Evolutionary conservation across 2,329 filamentous ascomycete genomes (phyloP), one percentile per base, ranked within the genome.

Genomic region (Fusarium pseudoanthophilum): DNA sequence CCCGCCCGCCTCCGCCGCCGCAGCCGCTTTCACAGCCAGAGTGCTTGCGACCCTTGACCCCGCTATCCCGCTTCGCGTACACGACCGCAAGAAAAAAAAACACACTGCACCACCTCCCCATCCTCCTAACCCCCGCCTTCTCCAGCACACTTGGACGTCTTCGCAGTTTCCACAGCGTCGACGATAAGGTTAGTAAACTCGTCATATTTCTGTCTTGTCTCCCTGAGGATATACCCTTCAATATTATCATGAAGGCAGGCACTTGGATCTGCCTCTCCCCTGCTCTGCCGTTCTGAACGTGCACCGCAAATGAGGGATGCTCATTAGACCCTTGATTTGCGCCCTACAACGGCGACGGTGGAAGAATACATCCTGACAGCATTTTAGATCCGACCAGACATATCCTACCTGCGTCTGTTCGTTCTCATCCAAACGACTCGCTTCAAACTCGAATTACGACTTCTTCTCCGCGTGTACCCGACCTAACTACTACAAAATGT

Each of bases 401-500:
- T 42, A 53, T 43, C 26, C 36, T 56, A 49, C 26, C 26, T 49
- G 45, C 60, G 64, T 60, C 56, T 67, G 59, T 58, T 65, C 43
- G 64, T 51, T 57, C 34, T 53, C 39, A 46, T 61, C 49, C 58
- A 53, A 58, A 61, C 67, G 56, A 48, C 60, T 30, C 42, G 40
- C 53, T 65, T 60, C 45, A 56, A 60, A 55, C 37, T 66, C 72
- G 71, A 67, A 64, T 59, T 60, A 56, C 59, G 57, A 64, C 60
- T 70, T 36, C 26, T 30, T 56, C 64, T 56, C 60, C 63, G 49
- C 70, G 57, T 71, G 51, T 53, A 68, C 64, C 69, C 71, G 63
- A 67, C 61, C 67, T 64, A 69, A 64, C 67, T 72, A 67, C 45
- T 73, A 64, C 64, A 77, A 73, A 74, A 93, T 93, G 92, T 91